Conservation (phyloP, 2,329 filamentous ascomycete genomes). For the Exophiala dermatitidis region DNA sequence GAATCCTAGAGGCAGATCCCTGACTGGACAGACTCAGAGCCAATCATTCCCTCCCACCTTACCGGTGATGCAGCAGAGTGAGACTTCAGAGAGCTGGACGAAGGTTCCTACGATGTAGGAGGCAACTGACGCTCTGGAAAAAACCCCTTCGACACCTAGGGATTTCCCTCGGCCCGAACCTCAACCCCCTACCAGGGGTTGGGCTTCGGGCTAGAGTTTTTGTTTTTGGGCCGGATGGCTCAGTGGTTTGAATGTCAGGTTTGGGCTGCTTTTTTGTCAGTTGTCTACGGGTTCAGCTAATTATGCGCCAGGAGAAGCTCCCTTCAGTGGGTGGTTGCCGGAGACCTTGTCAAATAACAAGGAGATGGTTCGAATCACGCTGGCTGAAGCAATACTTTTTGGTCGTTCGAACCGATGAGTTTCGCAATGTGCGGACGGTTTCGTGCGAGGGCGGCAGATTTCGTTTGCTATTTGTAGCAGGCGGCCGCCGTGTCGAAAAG, state of each 20-base stretch:
- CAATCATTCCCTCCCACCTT: not conserved
- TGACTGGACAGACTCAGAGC: not conserved
- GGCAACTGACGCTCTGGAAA: not conserved
- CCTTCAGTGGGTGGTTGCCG: no score
- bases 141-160: not conserved
- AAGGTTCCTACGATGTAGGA: not conserved
- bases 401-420: not conserved
- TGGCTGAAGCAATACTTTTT: not conserved
- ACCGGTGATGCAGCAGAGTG: not conserved
- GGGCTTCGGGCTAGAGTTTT: not conserved
- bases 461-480: not conserved
- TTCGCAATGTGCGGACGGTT: not conserved
- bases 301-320: no score
- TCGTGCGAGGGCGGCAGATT: not conserved
- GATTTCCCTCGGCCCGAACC: not conserved
- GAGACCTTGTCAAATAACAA: no score
- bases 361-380: not conserved
- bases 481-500: no score
- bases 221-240: not conserved
- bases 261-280: no score
- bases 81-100: not conserved
- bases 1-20: not conserved
- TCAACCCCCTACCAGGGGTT: not conserved
- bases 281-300: no score
- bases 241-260: not conserved